Percentiles rank a stretch among this genome's conserved stretches.
Evolutionary conservation across 2,329 filamentous ascomycete species (phyloP).

Genomic region (Pyrenophora teres): DNA sequence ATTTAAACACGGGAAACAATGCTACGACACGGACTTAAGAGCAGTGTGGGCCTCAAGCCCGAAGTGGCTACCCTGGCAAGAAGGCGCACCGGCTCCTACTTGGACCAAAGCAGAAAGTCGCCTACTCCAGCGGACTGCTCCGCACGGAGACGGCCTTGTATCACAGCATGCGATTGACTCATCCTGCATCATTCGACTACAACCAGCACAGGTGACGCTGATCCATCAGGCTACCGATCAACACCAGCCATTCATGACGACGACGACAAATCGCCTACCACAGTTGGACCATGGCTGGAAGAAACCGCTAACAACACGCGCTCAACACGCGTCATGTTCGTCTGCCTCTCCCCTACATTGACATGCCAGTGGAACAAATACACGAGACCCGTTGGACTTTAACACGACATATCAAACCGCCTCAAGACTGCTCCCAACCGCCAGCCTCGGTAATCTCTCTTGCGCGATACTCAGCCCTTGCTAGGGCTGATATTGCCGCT

Average conservation of each 20-base stretch:
- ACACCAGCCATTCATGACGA: constrained; percentile 6
- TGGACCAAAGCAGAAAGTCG: background rate
- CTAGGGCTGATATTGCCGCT: too few species aligned
- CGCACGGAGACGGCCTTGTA: constrained; percentile 10
- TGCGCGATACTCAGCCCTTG: too few species aligned
- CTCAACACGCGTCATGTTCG: too few species aligned
- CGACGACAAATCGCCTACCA: background rate
- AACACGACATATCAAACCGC: too few species aligned
- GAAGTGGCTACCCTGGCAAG: background rate
- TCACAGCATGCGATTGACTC: constrained; percentile 2
- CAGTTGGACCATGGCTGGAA: background rate
- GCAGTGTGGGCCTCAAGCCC: constrained; percentile 11
- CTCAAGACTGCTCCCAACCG: too few species aligned
- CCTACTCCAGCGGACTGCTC: constrained; percentile 18
- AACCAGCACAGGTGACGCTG: too few species aligned
- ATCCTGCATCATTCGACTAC: background rate
- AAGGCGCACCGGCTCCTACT: too few species aligned
- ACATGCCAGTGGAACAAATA: too few species aligned
- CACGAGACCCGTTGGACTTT: too few species aligned
- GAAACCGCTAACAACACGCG: too few species aligned
- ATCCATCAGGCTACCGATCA: background rate
- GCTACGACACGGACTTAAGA: constrained; percentile 19
- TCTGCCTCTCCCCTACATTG: too few species aligned
- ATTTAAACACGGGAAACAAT: constrained; percentile 14
- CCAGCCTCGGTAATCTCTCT: too few species aligned